Evolutionary conservation across 2,329 filamentous ascomycete genomes (phyloP), one percentile per base, ranked within the genome.

Genomic region (Sclerotinia subarctica): DNA sequence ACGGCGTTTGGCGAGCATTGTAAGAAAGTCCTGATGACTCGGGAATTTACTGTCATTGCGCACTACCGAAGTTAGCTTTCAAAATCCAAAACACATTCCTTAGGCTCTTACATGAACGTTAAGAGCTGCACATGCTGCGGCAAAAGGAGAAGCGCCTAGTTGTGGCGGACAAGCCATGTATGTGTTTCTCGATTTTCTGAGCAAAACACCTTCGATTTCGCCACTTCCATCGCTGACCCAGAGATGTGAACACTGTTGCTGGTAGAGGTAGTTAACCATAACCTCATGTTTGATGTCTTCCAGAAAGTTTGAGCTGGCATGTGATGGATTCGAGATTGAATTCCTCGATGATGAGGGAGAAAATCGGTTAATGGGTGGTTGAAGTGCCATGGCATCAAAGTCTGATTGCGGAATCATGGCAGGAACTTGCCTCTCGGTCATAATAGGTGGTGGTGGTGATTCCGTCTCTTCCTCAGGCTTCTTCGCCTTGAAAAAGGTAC

Each of bases 181-280:
- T 68, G 87, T 83, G 26, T 88, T 88, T 70, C 84, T 85, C 24
- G 83, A 77, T 75, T 91, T 92, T 71, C 90, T 85, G 59, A 94
- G 80, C 26, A 94, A 79, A 38, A 93, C 90, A 72, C 91, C 91
- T 77, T 93, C 90, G 7, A 87, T 78, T 72, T 89, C 85, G 17
- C 88, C 89, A 60, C 84, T 88, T 47, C 85, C 86, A 73, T 92
- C 88, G 44, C 86, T 86, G 26, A 93, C 87, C 91, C 91, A 93
- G 46, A 92, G 83, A 70, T 87, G 85, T 17, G 86, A 85, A 75
- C 89, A 92, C 79, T 93, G 90, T 77, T 93, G 90, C 78, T 93
- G 90, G 78, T 92, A 92, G 35, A 94, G 82, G 77, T 92, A 92
- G 79, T 91, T 93, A 69, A 91, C 90, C 90, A 93, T 93, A 70